phyloP scores from a whole-genome alignment of 2,329 filamentous ascomycete genomes.

The Aspergillus jensenii region DNA sequence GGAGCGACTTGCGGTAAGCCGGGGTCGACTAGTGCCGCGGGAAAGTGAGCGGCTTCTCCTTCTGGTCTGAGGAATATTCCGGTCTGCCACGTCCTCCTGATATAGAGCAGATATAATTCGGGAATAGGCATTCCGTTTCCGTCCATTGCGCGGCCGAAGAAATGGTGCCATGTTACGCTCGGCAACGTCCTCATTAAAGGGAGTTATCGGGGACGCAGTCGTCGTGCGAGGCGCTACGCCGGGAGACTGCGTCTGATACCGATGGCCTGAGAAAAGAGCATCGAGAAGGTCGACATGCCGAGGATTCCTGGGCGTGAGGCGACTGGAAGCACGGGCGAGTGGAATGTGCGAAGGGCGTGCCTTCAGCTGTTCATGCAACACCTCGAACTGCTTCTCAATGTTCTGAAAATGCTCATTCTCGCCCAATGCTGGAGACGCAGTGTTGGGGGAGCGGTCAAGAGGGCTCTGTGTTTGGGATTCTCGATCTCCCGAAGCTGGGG shows the following conservation, averaged over 20 bases:
- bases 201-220: conserved; percentile 30
- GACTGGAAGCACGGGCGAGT: conserved; percentile 24
- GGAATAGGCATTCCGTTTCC: conserved; percentile 27
- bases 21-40: conserved; percentile 19
- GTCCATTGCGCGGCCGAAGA: conserved; percentile 25
- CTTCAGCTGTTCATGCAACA: conserved; percentile 37
- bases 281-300: conserved; percentile 44
- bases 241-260: conserved; percentile 24
- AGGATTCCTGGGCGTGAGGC: conserved; percentile 20
- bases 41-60: conserved; percentile 22
- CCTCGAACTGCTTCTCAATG: conserved; percentile 41
- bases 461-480: conserved; percentile 2
- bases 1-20: conserved; percentile 16
- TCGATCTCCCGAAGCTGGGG: conserved; percentile 11
- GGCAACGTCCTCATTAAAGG: conserved; percentile 46
- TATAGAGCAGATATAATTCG: conserved; percentile 37
- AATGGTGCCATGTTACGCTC: conserved; percentile 43
- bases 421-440: conserved; percentile 22
- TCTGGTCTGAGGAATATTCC: conserved; percentile 35
- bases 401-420: conserved; percentile 35
- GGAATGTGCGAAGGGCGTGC: conserved; percentile 26
- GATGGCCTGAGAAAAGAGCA: conserved; percentile 38
- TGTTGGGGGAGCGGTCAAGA: conserved; percentile 3
- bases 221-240: neutral
- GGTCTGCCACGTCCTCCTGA: conserved; percentile 44